Conservation (phyloP, 257 asterid species). For the Salvia hispanica region DNA sequence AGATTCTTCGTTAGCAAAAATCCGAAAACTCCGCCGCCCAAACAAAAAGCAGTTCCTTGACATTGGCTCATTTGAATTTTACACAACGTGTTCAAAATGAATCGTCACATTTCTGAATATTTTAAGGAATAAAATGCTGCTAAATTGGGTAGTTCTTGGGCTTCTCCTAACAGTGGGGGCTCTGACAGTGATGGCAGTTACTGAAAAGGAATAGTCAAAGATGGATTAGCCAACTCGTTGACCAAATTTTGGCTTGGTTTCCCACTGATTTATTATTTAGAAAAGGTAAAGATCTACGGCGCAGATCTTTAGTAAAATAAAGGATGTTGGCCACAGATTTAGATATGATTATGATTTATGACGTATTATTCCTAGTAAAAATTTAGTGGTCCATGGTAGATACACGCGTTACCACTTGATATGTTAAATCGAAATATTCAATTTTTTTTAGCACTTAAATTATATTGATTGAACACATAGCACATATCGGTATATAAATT, state of each 20-base stretch:
- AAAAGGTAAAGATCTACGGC: slow-evolving; percentile 6
- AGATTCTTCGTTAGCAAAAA: slow-evolving; percentile 46
- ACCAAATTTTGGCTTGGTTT: slow-evolving; percentile 13
- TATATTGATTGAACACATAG: no score
- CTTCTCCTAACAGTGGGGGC: slow-evolving; percentile 1
- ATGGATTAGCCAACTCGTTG: slow-evolving; percentile 30
- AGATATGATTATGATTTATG: background rate
- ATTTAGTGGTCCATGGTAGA: no score
- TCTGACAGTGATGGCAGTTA: slow-evolving; percentile 17
- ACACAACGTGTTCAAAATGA: slow-evolving; percentile 28
- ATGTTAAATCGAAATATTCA: no score
- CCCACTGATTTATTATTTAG: slow-evolving; percentile 10
- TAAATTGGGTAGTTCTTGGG: background rate
- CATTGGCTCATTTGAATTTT: slow-evolving; percentile 13
- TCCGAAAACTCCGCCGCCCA: slow-evolving; percentile 24
- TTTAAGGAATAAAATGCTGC: background rate
- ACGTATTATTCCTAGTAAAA: no score
- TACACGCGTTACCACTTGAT: no score
- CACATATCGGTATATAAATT: no score
- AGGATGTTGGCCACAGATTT: background rate
- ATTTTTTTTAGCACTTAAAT: no score
- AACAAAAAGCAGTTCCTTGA: background rate
- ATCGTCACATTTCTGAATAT: background rate
- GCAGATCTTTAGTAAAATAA: slow-evolving; percentile 1
- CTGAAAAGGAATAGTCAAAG: background rate